Conservation (phyloP, 768 basidiomycete genomes). For the Leccinum imitatum region DNA sequence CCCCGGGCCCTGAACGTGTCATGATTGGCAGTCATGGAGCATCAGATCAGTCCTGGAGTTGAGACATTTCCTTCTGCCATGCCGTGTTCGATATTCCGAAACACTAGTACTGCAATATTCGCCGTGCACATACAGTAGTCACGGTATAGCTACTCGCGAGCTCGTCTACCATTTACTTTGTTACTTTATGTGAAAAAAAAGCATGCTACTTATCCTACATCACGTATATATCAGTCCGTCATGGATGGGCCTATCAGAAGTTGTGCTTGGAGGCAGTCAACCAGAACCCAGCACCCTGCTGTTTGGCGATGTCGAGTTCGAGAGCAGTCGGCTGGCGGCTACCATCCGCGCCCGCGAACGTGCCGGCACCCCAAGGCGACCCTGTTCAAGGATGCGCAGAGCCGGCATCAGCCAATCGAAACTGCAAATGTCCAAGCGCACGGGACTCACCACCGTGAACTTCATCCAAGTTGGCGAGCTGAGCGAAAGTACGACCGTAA, state of each 20-base stretch:
- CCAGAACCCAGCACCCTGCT: slow-evolving; percentile 56
- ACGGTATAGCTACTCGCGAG: neutral
- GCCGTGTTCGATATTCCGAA: too few relatives aligned
- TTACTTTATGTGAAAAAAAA: neutral
- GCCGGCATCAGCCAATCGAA: neutral
- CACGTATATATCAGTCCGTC: neutral
- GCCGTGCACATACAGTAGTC: neutral
- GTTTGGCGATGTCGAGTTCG: slow-evolving; percentile 51
- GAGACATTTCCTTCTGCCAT: too few relatives aligned
- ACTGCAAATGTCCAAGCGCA: neutral
- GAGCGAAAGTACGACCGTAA: slow-evolving; percentile 47
- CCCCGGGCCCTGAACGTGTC: too few relatives aligned
- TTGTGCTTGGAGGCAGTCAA: slow-evolving; percentile 43
- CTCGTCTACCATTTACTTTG: neutral
- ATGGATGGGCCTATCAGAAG: slow-evolving; percentile 11
- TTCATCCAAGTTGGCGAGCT: slow-evolving; percentile 44
- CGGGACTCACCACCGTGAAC: slow-evolving; percentile 54
- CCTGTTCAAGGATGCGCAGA: slow-evolving; percentile 36
- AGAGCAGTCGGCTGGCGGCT: slow-evolving; percentile 47
- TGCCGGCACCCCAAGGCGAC: slow-evolving; percentile 76
- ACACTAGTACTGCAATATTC: too few relatives aligned
- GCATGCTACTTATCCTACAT: neutral
- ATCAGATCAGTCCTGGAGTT: too few relatives aligned
- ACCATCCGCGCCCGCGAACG: slow-evolving; percentile 48
- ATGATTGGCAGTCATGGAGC: too few relatives aligned